A percentile compares a stretch with the other conserved stretches of the same genome.
Conservation (phyloP, 2,329 filamentous ascomycete species). For the Penicillium glabrum region DNA sequence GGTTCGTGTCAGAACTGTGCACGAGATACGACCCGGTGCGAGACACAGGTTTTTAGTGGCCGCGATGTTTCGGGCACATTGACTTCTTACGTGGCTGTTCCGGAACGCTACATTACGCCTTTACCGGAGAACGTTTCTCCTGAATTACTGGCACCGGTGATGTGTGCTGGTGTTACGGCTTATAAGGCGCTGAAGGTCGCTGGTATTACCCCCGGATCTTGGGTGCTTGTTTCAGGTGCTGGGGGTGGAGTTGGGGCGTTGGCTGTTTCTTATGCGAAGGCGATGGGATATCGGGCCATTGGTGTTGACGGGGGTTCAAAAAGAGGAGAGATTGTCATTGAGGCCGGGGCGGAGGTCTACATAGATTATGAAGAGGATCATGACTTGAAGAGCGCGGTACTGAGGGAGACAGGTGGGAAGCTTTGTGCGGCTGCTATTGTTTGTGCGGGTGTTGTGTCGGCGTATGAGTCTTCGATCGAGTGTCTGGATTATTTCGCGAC, state of each 20-base stretch:
- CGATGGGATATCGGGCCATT: slow-evolving; percentile 80
- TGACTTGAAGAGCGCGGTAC: neutral
- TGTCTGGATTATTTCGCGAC: neutral
- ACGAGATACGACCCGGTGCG: neutral
- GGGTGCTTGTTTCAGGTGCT: slow-evolving; percentile 80
- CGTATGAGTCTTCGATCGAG: neutral
- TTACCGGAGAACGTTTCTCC: slow-evolving; percentile 48
- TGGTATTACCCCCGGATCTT: slow-evolving; percentile 69
- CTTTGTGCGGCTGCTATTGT: neutral
- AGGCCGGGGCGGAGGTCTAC: slow-evolving; percentile 64
- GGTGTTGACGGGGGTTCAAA: slow-evolving; percentile 82
- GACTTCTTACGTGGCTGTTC: neutral
- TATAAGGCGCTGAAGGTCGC: slow-evolving; percentile 93
- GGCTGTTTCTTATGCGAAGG: slow-evolving; percentile 83
- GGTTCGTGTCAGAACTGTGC: neutral
- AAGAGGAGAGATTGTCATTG: slow-evolving; percentile 67
- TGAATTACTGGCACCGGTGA: slow-evolving; percentile 74
- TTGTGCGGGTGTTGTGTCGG: neutral
- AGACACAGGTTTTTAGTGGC: neutral
- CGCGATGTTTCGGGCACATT: neutral
- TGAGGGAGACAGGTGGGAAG: neutral
- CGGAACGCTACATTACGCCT: neutral
- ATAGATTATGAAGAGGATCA: neutral
- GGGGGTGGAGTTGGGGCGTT: slow-evolving; percentile 79
- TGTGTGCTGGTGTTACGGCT: slow-evolving; percentile 84